These are phyloP conservation scores for Talaromyces islandicus DNA, from an alignment of 2,329 filamentous ascomycete genomes.

Conservation along the genomic window DNA sequence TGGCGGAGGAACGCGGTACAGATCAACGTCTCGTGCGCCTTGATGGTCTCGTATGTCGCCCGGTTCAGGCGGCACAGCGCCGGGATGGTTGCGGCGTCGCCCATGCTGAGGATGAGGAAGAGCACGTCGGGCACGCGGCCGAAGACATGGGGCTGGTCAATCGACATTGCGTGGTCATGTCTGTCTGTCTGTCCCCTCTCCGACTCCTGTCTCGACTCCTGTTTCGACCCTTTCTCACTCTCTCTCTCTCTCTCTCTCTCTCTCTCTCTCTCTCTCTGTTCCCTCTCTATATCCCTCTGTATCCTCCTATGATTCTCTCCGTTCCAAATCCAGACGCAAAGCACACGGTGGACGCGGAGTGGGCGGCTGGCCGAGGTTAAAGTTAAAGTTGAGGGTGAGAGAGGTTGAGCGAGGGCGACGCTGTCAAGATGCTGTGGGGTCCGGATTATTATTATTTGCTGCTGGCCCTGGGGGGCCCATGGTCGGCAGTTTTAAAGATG, in stretches of 20 bases:
- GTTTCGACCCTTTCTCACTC: neutral
- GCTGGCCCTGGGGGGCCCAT: neutral
- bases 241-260: neutral
- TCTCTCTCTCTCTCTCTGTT: neutral
- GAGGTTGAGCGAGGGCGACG: neutral
- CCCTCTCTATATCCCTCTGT: neutral
- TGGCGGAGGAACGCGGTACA: constrained; percentile 22
- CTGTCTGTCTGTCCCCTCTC: neutral
- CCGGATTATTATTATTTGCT: neutral
- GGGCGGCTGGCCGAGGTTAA: neutral
- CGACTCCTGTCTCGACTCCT: neutral
- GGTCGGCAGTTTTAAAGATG: neutral
- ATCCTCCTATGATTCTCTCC: neutral
- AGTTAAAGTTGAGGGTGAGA: neutral
- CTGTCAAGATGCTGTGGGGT: neutral
- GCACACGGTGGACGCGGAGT: neutral
- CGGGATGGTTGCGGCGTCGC: constrained; percentile 17
- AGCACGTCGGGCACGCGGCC: constrained; percentile 22
- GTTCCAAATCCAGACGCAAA: neutral
- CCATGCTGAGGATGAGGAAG: constrained; percentile 23
- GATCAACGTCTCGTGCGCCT: constrained; percentile 20
- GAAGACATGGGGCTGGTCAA: constrained; percentile 13
- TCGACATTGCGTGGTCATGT: constrained; percentile 10
- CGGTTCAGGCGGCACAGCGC: constrained; percentile 21
- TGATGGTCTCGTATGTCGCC: constrained; percentile 21